Evolutionary conservation across 352 stramenopile species (phyloP), one percentile per base, ranked within the genome.

Genomic region (Sclerospora graminicola): DNA sequence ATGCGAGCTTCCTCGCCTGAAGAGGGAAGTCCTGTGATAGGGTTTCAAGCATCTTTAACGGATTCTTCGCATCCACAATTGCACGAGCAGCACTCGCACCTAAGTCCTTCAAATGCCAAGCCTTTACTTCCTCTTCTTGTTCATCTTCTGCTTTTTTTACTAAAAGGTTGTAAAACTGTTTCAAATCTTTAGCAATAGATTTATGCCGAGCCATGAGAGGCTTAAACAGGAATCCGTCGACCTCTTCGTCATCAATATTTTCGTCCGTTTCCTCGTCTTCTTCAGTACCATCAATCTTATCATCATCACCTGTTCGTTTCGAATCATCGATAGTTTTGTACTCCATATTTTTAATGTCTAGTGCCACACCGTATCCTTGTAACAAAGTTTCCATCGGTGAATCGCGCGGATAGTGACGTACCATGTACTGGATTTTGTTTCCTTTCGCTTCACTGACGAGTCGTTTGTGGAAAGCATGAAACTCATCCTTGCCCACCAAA

Each of bases 301-400:
- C 55, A 15, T 78, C 66, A 3, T 69, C 58, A 5, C n/a, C 37
- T 11, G 50, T 48, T 31, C 76, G 78, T 49, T 84, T 85, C 10
- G 72, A 87, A 54, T 97, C 89, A 51, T 98, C 90, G 43, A 97
- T 90, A 6, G 89, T 96, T 55, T 95, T 95, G 63, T 98, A 98
- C 61, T 98, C 92, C 82, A 97, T 97, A 59, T 97, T 97, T 60
- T 97, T 97, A 43, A 98, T 95, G 44, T 98, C 87, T 20, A 98
- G 59, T 2, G 80, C 74, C 20, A 97, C 84, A 7, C 89, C 89
- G 44, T 96, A 98, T 14, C 91, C 92, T 39, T 95, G 84, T 7
- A 97, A 51, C 29, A 85, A 55, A 33, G 87, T 94, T 50, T 82
- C 64, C 29, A 86, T 40, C 8, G 45, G 60, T 26, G 78, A 72